These are phyloP conservation scores for Pleodorina starrii DNA, from an alignment of 139 green algal genomes.

Conservation along the genomic window DNA sequence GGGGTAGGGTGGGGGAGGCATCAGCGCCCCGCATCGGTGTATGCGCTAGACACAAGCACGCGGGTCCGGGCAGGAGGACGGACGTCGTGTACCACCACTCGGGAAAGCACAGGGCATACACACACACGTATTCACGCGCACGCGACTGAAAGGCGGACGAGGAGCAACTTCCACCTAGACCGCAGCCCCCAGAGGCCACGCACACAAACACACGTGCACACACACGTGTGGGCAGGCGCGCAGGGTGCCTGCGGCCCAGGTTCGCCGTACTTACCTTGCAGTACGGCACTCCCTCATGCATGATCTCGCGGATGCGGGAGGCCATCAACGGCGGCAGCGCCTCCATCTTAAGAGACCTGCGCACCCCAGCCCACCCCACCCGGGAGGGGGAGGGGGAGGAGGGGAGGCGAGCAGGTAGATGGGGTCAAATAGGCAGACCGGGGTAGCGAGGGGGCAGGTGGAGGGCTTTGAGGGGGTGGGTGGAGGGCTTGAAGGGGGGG, in stretches of 20 bases:
- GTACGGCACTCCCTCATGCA: slow-evolving; percentile 39
- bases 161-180: background rate
- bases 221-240: background rate
- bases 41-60: too few species aligned
- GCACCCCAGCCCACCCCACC: background rate
- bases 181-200: background rate
- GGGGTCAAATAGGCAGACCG: background rate
- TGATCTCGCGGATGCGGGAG: slow-evolving; percentile 4
- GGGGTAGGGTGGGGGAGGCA: background rate
- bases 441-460: background rate
- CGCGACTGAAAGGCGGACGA: background rate
- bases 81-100: too few species aligned
- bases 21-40: too few species aligned
- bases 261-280: slow-evolving; percentile 25
- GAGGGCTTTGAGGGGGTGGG: background rate
- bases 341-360: slow-evolving; percentile 48
- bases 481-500: background rate
- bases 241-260: too few species aligned
- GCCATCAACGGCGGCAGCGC: slow-evolving; percentile 6
- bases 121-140: background rate
- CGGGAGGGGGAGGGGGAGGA: background rate
- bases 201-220: background rate
- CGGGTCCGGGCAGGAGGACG: too few species aligned
- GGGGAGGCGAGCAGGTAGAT: background rate
- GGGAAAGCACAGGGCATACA: background rate